Base-by-base conservation (phyloP, 805 yeast genomes). In the Candida gorgasii region DNA sequence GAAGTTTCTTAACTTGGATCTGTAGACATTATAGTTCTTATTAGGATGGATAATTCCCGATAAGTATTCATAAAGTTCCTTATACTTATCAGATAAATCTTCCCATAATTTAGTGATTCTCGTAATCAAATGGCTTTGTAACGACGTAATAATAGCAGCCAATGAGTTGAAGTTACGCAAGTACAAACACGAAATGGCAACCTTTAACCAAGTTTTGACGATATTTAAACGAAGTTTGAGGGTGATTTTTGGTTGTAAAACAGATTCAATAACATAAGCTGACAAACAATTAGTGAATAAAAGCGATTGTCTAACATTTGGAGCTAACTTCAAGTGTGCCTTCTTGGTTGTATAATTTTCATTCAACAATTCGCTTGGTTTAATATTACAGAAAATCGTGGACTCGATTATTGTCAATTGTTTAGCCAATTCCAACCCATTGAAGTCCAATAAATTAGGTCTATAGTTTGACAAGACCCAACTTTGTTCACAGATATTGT, bases 391-490 rank as follows among this genome's bases (percentile, higher is more conserved):
- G 60, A 82, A 86, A 36, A 86, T 72, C 31, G 72, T 73, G 2
- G 86, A 79, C 57, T 86, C 95, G 47, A 86, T 76, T 14, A 84
- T 63, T 0, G 93, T 85, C 36, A 86, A 64, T 50, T 86, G 93
- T 54, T 84, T 86, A 2, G 93, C 90, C 17, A 84, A 67, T 52
- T 86, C 93, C 51, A 84, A 65, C 0, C 89, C 82, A 57, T 84
- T 84, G 51, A 81, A 70, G 46, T 82, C 80, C 28, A 79, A 55
- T 31, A 80, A 60, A 35, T 76, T 71, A 13, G 78, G 71, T 45
- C 81, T 72, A 50, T 75, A 76, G 47, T 75, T 76, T 7, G 76
- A 64, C 42, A 78, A 66, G 18, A 71, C 78, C 86, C 87, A 82
- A 45, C 74, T 72, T 42, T 73, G 78, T 42, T 77, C 80, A 36